Conservation (phyloP, 2,329 filamentous ascomycete genomes). For the Camptophora hylomeconis region DNA sequence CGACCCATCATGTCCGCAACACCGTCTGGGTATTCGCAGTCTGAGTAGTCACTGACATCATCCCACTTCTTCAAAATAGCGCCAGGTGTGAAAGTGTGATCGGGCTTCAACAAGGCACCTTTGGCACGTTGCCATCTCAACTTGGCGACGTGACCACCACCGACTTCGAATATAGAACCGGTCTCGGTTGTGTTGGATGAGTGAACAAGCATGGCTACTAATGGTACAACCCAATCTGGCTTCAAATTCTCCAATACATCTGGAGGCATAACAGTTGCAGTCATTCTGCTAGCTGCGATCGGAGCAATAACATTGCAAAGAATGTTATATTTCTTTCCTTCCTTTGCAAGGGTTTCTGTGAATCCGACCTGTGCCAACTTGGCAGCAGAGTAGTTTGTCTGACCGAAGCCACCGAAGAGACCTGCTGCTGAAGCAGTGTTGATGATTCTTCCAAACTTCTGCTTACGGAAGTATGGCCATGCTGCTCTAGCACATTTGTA, state of each 20-base stretch:
- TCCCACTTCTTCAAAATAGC: constrained; percentile 84
- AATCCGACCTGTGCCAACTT: constrained; percentile 94
- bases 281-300: constrained; percentile 91
- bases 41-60: constrained; percentile 72
- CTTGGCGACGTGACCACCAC: constrained; percentile 85
- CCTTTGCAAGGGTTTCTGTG: constrained; percentile 94
- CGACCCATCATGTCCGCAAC: constrained; percentile 79
- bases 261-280: constrained; percentile 87
- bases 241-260: constrained; percentile 74
- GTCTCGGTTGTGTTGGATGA: constrained; percentile 70
- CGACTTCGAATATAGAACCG: constrained; percentile 84
- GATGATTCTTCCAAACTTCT: constrained; percentile 94
- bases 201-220: constrained; percentile 81
- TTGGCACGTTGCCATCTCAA: constrained; percentile 86
- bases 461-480: constrained; percentile 96
- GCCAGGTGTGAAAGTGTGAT: constrained; percentile 74
- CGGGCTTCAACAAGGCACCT: constrained; percentile 79
- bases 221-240: constrained; percentile 88
- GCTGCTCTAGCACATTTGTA: constrained; percentile 93
- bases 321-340: constrained; percentile 97
- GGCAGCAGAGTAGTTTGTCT: constrained; percentile 92
- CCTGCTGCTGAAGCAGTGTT: constrained; percentile 95
- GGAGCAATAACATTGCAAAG: constrained; percentile 88
- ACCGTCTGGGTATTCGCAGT: constrained; percentile 69
- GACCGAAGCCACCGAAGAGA: constrained; percentile 88